phyloP scores from a whole-genome alignment of 192 early-diverging fungal species.

The Lobosporangium transversale region DNA sequence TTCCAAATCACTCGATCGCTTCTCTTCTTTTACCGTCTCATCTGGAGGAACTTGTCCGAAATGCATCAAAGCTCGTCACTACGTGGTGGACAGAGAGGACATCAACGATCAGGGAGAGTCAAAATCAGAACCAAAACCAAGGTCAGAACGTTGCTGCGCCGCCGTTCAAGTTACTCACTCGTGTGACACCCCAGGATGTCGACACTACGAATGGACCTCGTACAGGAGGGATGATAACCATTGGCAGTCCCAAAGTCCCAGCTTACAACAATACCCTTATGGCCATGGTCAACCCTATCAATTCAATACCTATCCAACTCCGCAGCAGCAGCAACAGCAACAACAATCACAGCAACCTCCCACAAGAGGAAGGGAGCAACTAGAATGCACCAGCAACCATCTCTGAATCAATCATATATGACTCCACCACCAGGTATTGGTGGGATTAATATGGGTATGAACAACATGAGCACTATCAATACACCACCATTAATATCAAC shows the following conservation, averaged over 20 bases:
- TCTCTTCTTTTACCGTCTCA: not conserved
- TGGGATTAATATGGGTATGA: not conserved
- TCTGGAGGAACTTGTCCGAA: not conserved
- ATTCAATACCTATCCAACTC: not conserved
- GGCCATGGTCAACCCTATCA: not conserved
- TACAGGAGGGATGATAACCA: not conserved
- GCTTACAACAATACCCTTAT: not conserved
- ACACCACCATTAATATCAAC: not conserved
- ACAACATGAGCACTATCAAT: not conserved
- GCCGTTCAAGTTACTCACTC: conserved; percentile 25
- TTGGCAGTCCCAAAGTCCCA: not conserved
- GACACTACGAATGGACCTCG: conserved; percentile 7
- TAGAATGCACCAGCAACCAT: conserved; percentile 4
- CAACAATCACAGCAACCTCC: conserved; percentile 5
- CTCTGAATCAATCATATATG: not conserved
- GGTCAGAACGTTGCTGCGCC: conserved; percentile 9
- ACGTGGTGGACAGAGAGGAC: not conserved
- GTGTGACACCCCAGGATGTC: conserved; percentile 10
- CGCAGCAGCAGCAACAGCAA: conserved; percentile 13
- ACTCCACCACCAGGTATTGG: conserved; percentile 11
- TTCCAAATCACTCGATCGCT: not conserved
- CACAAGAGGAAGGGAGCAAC: not conserved
- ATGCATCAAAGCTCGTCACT: not conserved
- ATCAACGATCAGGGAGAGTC: not conserved
- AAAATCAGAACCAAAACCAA: not conserved